These are phyloP conservation scores for Ceratobasidium sp. DNA, from an alignment of 1,284 basidiomycete genomes.

Conservation along the genomic window DNA sequence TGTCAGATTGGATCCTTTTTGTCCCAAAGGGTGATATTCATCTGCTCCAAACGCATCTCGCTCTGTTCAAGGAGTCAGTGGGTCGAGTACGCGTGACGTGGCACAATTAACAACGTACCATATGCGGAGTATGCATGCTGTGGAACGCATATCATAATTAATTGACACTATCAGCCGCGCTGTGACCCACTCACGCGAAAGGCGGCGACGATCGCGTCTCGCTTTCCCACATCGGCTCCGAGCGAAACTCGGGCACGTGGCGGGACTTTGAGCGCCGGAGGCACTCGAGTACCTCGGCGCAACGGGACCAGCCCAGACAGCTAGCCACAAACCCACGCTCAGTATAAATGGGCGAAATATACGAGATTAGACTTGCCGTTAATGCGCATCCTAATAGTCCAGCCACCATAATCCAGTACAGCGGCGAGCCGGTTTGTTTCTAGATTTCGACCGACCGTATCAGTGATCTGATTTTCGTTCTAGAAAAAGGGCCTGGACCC, in stretches of 20 bases:
- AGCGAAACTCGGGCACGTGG: conserved; percentile 48
- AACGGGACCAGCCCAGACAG: conserved; percentile 26
- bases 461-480: not conserved
- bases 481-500: too few species aligned
- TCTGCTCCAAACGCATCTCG: conserved; percentile 86
- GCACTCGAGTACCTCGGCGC: not conserved
- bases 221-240: conserved; percentile 65
- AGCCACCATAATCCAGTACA: conserved; percentile 23
- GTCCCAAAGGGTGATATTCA: conserved; percentile 84
- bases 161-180: too few species aligned
- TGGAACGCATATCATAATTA: not conserved
- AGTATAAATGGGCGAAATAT: not conserved
- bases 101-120: conserved; percentile 57
- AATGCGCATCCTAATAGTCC: conserved; percentile 20
- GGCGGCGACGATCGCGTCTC: conserved; percentile 74
- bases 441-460: not conserved
- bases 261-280: conserved; percentile 18
- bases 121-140: conserved; percentile 83
- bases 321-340: not conserved
- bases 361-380: not conserved
- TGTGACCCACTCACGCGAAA: conserved; percentile 66
- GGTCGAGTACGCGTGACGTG: conserved; percentile 19
- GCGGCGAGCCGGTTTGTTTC: not conserved
- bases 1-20: conserved; percentile 76
- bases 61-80: conserved; percentile 56